Conservation (phyloP, 495 filamentous ascomycete species). For the Hypoxylon rickii region DNA sequence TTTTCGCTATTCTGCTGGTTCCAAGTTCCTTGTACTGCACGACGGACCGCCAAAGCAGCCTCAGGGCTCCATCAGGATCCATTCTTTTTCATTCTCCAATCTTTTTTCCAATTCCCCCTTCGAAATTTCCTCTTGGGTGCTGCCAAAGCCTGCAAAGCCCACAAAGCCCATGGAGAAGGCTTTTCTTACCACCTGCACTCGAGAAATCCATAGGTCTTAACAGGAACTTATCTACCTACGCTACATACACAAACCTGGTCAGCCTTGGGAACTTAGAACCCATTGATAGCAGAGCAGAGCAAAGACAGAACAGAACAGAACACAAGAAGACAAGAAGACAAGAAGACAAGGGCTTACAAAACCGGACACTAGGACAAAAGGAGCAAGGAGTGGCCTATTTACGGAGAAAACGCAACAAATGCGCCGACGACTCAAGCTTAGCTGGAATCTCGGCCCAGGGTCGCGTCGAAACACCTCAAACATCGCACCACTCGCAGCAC, state of each 20-base stretch:
- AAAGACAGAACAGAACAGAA: too few species aligned
- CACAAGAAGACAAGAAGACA: not conserved
- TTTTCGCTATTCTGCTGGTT: too few species aligned
- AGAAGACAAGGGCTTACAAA: slow-evolving; percentile 20
- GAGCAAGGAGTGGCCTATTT: slow-evolving; percentile 34
- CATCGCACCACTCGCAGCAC: slow-evolving; percentile 40
- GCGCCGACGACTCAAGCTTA: slow-evolving; percentile 42
- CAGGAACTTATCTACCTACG: too few species aligned
- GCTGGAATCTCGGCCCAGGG: slow-evolving; percentile 46
- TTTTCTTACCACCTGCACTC: too few species aligned
- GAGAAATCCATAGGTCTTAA: too few species aligned
- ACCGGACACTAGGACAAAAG: slow-evolving; percentile 39
- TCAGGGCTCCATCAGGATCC: slow-evolving; percentile 41
- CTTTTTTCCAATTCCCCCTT: slow-evolving; percentile 21
- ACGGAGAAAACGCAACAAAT: slow-evolving; percentile 44
- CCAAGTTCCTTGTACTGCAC: too few species aligned
- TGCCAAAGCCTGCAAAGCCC: too few species aligned
- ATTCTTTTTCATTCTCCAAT: slow-evolving; percentile 23
- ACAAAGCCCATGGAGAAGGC: too few species aligned
- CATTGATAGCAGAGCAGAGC: too few species aligned
- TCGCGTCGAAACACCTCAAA: slow-evolving; percentile 47
- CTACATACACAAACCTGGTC: too few species aligned
- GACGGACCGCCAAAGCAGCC: slow-evolving; percentile 42
- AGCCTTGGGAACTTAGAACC: too few species aligned
- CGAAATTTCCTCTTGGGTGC: too few species aligned